Base-by-base conservation (phyloP, 2,329 filamentous ascomycete genomes). In the Xylariaceae sp. region DNA sequence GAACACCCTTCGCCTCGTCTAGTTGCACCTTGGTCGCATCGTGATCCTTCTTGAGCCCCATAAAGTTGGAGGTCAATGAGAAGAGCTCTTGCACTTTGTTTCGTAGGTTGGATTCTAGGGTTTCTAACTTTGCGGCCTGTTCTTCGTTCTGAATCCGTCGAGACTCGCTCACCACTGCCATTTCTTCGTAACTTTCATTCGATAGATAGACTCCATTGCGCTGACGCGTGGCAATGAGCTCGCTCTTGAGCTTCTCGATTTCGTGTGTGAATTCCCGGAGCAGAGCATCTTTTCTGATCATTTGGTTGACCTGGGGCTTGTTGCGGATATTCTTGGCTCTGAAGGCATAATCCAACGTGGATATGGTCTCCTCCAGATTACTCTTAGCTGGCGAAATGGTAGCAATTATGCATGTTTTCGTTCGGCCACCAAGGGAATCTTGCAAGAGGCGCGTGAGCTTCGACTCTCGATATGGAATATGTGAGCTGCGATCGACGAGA, bases 351-450 rank as follows among this genome's bases (percentile, higher is more conserved):
- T 99, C 94, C 1, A 99, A 78, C 0, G 95, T 99, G 0, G 94
- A 97, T 52, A 99, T 97, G 0, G 95, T 99, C 69, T 99, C 94
- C 64, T 99, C 94, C 1, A 99, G 76, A 61, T 97, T 99, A 69
- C 86, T 91, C 69, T 94, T 95, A 7, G 91, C 90, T 1, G 94
- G 91, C 2, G 94, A 97, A 38, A 99, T 81, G 0, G 94, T 99
- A 6, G 94, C 94, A 63, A 99, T 97, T 58, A 99, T 99, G 73
- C 94, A 99, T 0, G 94, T 99, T 67, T 99, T 99, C 1, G 95
- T 99, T 45, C 87, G 83, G 3, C 94, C 94, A 54, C 94, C 94
- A 0, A 99, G 80, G 0, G 95, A 99, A 66, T 99, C 95, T 83
- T 99, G 95, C 17, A 99, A 75, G 4, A 99, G 75, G 17, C 94